These are phyloP conservation scores for Suhomyces sp. DNA, from an alignment of 805 yeast species.

Conservation along the genomic window DNA sequence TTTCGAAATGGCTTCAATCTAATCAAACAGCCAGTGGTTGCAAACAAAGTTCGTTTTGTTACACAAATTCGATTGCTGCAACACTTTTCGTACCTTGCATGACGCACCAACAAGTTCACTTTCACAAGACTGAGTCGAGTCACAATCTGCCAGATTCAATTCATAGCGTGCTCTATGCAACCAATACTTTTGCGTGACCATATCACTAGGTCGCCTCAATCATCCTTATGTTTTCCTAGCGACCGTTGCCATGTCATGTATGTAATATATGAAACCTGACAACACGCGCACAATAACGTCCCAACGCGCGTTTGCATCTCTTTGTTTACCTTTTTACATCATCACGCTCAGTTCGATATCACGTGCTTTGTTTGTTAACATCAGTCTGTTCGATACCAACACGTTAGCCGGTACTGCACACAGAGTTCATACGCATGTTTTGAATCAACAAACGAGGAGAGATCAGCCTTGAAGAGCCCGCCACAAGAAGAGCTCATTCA, in stretches of 20 bases:
- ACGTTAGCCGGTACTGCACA: constrained; percentile 1
- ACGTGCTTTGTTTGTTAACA: neutral
- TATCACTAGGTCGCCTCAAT: neutral
- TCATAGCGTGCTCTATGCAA: neutral
- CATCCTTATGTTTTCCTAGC: neutral
- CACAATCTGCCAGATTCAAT: neutral
- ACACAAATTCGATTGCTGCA: neutral
- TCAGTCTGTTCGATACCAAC: neutral
- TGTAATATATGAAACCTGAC: neutral
- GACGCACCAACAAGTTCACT: neutral
- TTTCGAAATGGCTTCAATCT: neutral
- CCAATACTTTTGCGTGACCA: neutral
- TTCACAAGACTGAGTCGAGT: neutral
- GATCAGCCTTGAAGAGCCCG: neutral
- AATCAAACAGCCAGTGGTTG: neutral
- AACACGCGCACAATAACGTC: neutral
- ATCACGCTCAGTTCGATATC: neutral
- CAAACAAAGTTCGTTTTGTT: neutral
- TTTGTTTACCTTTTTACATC: neutral
- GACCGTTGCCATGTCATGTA: neutral
- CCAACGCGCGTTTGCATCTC: neutral
- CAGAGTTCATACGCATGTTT: neutral
- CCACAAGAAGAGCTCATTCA: neutral
- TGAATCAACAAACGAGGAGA: constrained; percentile 1
- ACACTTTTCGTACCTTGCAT: neutral